Base-by-base conservation (phyloP, 2,329 filamentous ascomycete species). In the Monilinia laxa region DNA sequence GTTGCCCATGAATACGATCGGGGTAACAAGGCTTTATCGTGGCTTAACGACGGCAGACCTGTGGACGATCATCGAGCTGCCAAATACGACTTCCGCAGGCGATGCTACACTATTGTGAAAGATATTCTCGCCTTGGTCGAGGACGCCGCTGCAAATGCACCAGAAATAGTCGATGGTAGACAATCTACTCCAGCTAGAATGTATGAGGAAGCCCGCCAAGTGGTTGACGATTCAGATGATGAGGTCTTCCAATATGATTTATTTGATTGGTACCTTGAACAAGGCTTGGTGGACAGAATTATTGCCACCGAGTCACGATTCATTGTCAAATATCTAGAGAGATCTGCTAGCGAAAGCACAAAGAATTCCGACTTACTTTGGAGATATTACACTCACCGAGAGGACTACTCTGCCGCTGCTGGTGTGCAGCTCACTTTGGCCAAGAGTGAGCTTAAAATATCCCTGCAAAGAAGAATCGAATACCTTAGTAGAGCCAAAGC, bases 241-340 rank as follows among this genome's bases (percentile, higher is more conserved):
- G 92, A 97, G 75, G 91, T 97, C 5, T 99, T 99, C 81, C 90
- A 98, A 77, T 96, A 92, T 69, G 92, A 92, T 73, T 83, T 99
- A n/a, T 99, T 97, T 76, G 93, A 97, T 74, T 99, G 95, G 94
- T 99, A 99, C 78, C 88, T 98, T 71, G 80, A 85, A 64, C 89
- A 93, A 76, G 90, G 90, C 23, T 93, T 91, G 87, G 90, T 87
- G 12, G 92, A 97, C 70, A 89, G 93, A 18, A 85, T 99, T 38
- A 85, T 99, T 45, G 87, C 90, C 47, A 92, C 95, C 62, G 86
- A 93, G 67, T 96, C 93, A 6, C 86, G 89, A 0, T 93, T 93
- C 73, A 92, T 98, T 35, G 85, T 96, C 53, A 90, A 88, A 2
- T 99, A 97, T 76, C 85, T 99, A 3, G 84, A 91, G 74, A 88